Percentiles rank a stretch among this genome's conserved stretches.
Conservation (phyloP, 306 rosid genomes). For the Fagus sylvatica region DNA sequence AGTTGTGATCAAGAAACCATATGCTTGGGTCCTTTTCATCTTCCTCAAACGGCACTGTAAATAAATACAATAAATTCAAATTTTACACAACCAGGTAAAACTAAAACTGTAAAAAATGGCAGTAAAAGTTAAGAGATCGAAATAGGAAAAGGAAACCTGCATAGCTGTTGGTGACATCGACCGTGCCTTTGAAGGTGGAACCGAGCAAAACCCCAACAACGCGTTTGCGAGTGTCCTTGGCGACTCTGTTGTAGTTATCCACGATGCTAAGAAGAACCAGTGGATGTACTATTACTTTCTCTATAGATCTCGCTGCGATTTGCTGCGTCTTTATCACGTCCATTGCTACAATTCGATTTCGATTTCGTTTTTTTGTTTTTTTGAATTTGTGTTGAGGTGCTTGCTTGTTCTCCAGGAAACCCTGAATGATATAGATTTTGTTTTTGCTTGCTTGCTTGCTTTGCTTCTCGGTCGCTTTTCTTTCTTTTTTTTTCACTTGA, state of each 20-base stretch:
- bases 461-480: background rate
- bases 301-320: constrained; percentile 61
- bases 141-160: constrained; percentile 45
- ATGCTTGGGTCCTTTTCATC: constrained; percentile 89
- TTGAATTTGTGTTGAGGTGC: background rate
- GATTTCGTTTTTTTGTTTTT: background rate
- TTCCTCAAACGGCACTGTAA: constrained; percentile 91
- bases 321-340: constrained; percentile 90
- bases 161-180: constrained; percentile 84
- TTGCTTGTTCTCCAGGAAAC: constrained; percentile 2
- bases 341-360: constrained; percentile 31
- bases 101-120: background rate
- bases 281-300: constrained; percentile 88
- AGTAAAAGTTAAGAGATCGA: no score
- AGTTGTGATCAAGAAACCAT: constrained; percentile 95
- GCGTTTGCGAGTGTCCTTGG: constrained; percentile 79
- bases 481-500: background rate
- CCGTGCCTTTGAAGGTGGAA: constrained; percentile 77
- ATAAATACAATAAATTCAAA: background rate
- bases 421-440: background rate
- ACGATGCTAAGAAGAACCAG: constrained; percentile 86
- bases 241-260: constrained; percentile 87
- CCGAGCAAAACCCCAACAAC: constrained; percentile 90
- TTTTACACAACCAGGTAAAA: background rate
- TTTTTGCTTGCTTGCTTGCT: background rate